These are phyloP conservation scores for Sporodiniella umbellata DNA, from an alignment of 371 early-diverging fungal genomes.

Conservation along the genomic window DNA sequence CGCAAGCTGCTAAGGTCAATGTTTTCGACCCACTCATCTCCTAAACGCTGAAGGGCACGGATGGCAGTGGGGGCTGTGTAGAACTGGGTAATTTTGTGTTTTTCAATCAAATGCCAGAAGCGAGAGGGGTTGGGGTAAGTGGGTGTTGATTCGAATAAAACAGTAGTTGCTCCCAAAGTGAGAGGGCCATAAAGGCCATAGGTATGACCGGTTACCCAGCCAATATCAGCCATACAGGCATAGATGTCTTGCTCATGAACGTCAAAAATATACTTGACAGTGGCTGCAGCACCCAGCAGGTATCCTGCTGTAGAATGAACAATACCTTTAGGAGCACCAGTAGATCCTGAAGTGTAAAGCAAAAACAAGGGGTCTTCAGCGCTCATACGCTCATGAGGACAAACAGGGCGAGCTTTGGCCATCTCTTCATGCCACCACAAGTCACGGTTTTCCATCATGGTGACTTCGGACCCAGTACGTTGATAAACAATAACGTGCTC, in stretches of 20 bases:
- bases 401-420: conserved; percentile 69
- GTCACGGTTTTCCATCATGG: conserved; percentile 75
- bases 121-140: conserved; percentile 78
- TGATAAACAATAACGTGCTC: conserved; percentile 85
- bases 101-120: conserved; percentile 81
- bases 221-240: conserved; percentile 81
- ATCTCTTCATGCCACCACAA: conserved; percentile 88
- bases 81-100: conserved; percentile 91
- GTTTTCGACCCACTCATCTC: conserved; percentile 74
- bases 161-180: conserved; percentile 82
- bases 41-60: conserved; percentile 84
- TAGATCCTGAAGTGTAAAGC: conserved; percentile 96
- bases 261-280: conserved; percentile 92
- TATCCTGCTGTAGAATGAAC: conserved; percentile 96
- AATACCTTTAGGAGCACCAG: conserved; percentile 97
- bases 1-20: conserved; percentile 76
- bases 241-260: conserved; percentile 79
- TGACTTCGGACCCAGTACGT: conserved; percentile 74
- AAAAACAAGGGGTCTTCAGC: conserved; percentile 96
- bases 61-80: conserved; percentile 99
- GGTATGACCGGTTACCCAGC: conserved; percentile 83
- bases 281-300: conserved; percentile 85
- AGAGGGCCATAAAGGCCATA: conserved; percentile 96
- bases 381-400: conserved; percentile 78
- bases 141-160: conserved; percentile 89